Evolutionary conservation across 768 basidiomycete genomes (phyloP).

Genomic region (Xerocomus brunneocitrinus): DNA sequence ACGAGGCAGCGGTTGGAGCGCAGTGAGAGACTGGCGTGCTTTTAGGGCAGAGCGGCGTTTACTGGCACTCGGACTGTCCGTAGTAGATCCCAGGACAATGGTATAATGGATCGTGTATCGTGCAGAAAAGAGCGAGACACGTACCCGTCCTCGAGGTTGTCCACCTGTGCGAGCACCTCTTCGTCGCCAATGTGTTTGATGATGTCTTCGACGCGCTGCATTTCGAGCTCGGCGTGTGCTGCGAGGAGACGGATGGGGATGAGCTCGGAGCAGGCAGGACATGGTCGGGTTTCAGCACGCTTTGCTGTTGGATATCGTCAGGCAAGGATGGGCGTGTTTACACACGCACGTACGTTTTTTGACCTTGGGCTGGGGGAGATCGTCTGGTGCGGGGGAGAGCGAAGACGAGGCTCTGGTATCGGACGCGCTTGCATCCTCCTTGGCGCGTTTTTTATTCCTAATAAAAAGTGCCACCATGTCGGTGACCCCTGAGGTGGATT

Average conservation of each 20-base stretch:
- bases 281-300: constrained; percentile 69
- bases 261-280: constrained; percentile 68
- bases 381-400: constrained; percentile 32
- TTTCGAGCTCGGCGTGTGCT: constrained; percentile 61
- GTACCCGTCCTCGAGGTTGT: constrained; percentile 54
- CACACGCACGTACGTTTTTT: constrained; percentile 46
- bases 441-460: constrained; percentile 50
- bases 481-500: neutral
- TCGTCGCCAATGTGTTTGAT: constrained; percentile 58
- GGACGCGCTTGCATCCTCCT: constrained; percentile 14
- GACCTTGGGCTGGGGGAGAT: constrained; percentile 29
- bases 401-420: constrained; percentile 27
- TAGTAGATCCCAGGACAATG: constrained; percentile 21
- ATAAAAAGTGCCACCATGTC: neutral
- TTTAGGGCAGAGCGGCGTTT: constrained; percentile 42
- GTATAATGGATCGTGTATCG: constrained; percentile 25
- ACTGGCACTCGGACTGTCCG: constrained; percentile 14
- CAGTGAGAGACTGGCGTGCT: constrained; percentile 37
- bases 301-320: constrained; percentile 42
- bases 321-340: neutral
- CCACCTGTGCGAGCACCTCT: constrained; percentile 45
- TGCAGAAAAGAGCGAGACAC: constrained; percentile 18
- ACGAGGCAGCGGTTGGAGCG: constrained; percentile 22
- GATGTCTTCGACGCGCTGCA: constrained; percentile 65
- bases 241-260: constrained; percentile 71